Percentiles rank a stretch among this genome's conserved stretches.
phyloP scores from a whole-genome alignment of 129 eudicot genomes.

The Deinandra increscens region DNA sequence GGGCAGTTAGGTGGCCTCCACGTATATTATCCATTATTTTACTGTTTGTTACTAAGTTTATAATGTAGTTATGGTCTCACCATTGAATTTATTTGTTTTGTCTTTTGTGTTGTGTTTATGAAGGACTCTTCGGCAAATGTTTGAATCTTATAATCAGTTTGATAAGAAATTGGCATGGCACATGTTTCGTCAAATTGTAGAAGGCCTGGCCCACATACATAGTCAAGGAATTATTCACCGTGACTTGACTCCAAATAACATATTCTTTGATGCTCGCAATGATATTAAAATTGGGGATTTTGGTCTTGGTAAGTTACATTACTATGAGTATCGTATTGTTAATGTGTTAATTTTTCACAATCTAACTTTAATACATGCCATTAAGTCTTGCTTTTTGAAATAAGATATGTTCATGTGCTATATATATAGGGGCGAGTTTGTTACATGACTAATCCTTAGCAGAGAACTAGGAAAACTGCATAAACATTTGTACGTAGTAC shows the following conservation, averaged over 20 bases:
- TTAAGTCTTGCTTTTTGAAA: not conserved
- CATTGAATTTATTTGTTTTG: not conserved
- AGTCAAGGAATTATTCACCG: slow-evolving; percentile 96
- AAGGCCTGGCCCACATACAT: slow-evolving; percentile 92
- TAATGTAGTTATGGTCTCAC: slow-evolving; percentile 1
- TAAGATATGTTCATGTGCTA: not conserved
- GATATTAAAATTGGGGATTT: slow-evolving; percentile 98
- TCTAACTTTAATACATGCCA: not conserved
- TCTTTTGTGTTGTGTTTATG: slow-evolving; percentile 21
- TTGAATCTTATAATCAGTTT: slow-evolving; percentile 75
- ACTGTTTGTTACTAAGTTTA: not conserved
- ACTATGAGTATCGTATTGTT: not conserved
- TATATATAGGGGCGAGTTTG: not conserved
- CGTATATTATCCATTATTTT: not conserved
- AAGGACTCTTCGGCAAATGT: slow-evolving; percentile 84
- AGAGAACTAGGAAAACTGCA: too few relatives aligned
- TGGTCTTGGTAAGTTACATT: slow-evolving; percentile 76
- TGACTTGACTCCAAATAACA: slow-evolving; percentile 94
- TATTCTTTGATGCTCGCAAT: slow-evolving; percentile 91
- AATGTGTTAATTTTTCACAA: not conserved
- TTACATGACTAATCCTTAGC: too few relatives aligned
- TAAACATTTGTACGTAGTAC: too few relatives aligned
- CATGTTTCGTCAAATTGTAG: slow-evolving; percentile 87
- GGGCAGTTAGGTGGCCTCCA: slow-evolving; percentile 11
- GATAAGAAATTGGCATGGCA: slow-evolving; percentile 94